These are phyloP conservation scores for Coemansia sp. DNA, from an alignment of 192 early-diverging fungal species.

Conservation along the genomic window DNA sequence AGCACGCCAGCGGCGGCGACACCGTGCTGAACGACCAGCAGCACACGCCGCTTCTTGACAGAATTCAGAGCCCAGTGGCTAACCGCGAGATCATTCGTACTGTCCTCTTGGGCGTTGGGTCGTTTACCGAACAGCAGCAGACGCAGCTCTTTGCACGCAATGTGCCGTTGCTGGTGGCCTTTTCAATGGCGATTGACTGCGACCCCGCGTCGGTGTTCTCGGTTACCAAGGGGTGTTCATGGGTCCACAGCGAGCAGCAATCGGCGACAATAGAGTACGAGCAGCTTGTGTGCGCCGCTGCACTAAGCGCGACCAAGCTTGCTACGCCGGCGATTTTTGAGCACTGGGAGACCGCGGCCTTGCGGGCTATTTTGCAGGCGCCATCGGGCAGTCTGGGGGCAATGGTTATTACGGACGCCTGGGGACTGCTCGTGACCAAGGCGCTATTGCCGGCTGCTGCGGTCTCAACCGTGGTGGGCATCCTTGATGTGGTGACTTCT, in stretches of 20 bases:
- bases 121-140: slow-evolving; percentile 25
- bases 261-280: slow-evolving; percentile 6
- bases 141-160: slow-evolving; percentile 3
- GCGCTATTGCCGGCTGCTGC: slow-evolving; percentile 2
- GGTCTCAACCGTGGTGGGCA: not conserved
- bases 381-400: slow-evolving; percentile 11
- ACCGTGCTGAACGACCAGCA: not conserved
- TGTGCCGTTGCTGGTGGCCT: slow-evolving; percentile 12
- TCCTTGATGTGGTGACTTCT: slow-evolving; percentile 2
- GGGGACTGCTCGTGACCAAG: slow-evolving; percentile 13
- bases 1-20: not conserved
- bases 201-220: slow-evolving; percentile 19
- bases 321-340: slow-evolving; percentile 9
- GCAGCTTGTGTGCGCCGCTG: slow-evolving; percentile 13
- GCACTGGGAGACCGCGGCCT: slow-evolving; percentile 15
- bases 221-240: not conserved
- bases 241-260: not conserved
- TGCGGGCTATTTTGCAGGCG: slow-evolving; percentile 5
- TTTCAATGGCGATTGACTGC: slow-evolving; percentile 20
- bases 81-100: slow-evolving; percentile 26
- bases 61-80: slow-evolving; percentile 5
- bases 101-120: slow-evolving; percentile 8
- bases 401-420: slow-evolving; percentile 20
- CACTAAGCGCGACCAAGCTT: slow-evolving; percentile 9
- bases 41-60: slow-evolving; percentile 9